Conservation (phyloP, 306 rosid genomes). For the Alnus glutinosa region DNA sequence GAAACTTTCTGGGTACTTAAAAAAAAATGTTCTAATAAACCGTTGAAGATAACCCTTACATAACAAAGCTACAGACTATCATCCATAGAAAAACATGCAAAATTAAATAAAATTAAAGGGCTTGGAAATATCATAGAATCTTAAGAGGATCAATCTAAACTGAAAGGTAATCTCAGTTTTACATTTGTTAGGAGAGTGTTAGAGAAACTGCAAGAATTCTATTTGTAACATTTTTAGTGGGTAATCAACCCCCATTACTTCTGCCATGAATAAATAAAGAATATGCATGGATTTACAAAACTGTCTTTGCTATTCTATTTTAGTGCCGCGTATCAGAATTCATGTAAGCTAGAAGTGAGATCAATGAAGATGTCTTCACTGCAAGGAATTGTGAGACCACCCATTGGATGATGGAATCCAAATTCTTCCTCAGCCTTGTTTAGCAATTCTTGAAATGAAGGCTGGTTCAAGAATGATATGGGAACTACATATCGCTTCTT, state of each 20-base stretch:
- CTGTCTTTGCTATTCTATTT: not conserved
- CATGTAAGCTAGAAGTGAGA: conserved; percentile 32
- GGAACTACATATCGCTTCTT: conserved; percentile 52
- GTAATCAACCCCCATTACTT: not conserved
- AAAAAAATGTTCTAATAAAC: too few relatives aligned
- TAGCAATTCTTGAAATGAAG: conserved; percentile 39
- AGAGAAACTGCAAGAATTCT: too few relatives aligned
- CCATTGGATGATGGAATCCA: conserved; percentile 47
- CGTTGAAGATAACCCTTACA: too few relatives aligned
- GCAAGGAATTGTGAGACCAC: conserved; percentile 57
- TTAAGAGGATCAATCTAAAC: not conserved
- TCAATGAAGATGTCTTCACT: conserved; percentile 38
- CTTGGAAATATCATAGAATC: not conserved
- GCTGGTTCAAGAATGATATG: conserved; percentile 39
- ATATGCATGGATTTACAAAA: not conserved
- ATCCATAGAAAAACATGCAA: not conserved
- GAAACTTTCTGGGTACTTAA: too few relatives aligned
- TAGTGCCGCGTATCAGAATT: not conserved
- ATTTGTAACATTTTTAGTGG: not conserved
- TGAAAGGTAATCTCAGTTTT: not conserved
- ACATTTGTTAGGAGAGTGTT: too few relatives aligned
- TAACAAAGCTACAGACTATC: too few relatives aligned
- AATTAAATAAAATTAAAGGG: too few relatives aligned
- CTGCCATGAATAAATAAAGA: not conserved
- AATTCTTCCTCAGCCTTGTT: conserved; percentile 45